Base-by-base conservation (phyloP, 2,329 filamentous ascomycete species). In the Alternaria sp. region DNA sequence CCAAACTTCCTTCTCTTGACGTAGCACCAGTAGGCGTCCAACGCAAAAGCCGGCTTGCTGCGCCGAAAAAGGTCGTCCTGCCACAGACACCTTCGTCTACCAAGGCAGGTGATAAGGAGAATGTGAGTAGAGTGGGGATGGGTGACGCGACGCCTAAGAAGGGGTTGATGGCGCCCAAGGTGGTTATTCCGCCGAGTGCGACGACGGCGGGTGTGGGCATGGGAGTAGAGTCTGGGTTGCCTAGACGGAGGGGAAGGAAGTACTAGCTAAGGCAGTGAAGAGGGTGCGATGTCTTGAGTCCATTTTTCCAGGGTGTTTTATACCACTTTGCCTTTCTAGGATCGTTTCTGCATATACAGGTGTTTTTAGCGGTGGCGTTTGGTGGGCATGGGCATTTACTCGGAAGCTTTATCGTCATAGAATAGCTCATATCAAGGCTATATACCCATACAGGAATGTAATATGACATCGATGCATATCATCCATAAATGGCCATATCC, bases 1-100 rank as follows among this genome's bases (percentile, higher is more conserved):
- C 63, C 1, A 73, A 71, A 49, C 69, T 74, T 1, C 68, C 71
- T 0, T 56, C 63, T 3, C 68, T 73, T 0, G 74, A 75, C 6
- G 47, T 73, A 5, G 56, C 68, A 12, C 71, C 75, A 9, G 68
- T 75, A 3, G 71, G 71, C 10, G 47, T 75, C 23, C 72, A 76
- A 47, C 70, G 73, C 12, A 79, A 77, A 43, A 75, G 71, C 49
- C 70, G 77, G 9, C 71, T 81, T 7, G 76, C 77, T 1, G 74
- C 77, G 0, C 78, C 78, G 0, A 76, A 68, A 59, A 79, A 75
- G 25, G 73, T 80, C 11, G 76, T 76, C 30, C 60, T 81, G 3
- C 75, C 77, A 2, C 70, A 73, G 7, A 63, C 70, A 3, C 32
- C 63, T 1, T 21, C 67, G 0, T 19, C 67, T 0, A 49, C 67